phyloP scores from a whole-genome alignment of 169 alveolate genomes.

The Cryptosporidium ryanae region DNA sequence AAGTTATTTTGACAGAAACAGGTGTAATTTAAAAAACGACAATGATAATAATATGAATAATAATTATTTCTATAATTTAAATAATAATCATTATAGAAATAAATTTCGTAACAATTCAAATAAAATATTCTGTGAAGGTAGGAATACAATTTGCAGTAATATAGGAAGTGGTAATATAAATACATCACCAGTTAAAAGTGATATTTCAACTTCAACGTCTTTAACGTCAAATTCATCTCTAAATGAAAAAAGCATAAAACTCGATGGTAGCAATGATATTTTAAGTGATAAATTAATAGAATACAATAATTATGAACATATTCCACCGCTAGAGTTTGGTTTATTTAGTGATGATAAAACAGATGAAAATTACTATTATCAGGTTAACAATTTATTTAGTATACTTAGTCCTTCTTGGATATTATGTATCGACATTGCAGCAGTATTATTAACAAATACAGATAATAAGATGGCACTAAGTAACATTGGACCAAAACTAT shows the following conservation, averaged over 20 bases:
- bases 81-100: background rate
- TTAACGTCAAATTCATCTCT: conserved; percentile 19
- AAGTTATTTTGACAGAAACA: background rate
- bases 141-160: background rate
- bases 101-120: background rate
- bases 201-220: conserved; percentile 60
- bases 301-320: conserved; percentile 46
- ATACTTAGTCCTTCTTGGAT: conserved; percentile 70
- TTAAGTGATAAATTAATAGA: background rate
- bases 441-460: conserved; percentile 62
- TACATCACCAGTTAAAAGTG: conserved; percentile 68
- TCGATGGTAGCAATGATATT: background rate
- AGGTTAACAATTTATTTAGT: conserved; percentile 36
- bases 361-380: conserved; percentile 36
- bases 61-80: background rate
- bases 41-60: background rate
- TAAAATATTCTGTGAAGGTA: background rate
- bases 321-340: conserved; percentile 49
- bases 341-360: conserved; percentile 8
- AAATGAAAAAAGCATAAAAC: background rate
- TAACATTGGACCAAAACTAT: conserved; percentile 70
- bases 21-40: background rate
- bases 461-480: conserved; percentile 74
- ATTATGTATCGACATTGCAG: conserved; percentile 66
- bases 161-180: conserved; percentile 6